A percentile compares a stretch with the other conserved stretches of the same genome.
These are phyloP conservation scores for Manihot esculenta DNA, from an alignment of 441 rosid genomes.

Conservation along the genomic window DNA sequence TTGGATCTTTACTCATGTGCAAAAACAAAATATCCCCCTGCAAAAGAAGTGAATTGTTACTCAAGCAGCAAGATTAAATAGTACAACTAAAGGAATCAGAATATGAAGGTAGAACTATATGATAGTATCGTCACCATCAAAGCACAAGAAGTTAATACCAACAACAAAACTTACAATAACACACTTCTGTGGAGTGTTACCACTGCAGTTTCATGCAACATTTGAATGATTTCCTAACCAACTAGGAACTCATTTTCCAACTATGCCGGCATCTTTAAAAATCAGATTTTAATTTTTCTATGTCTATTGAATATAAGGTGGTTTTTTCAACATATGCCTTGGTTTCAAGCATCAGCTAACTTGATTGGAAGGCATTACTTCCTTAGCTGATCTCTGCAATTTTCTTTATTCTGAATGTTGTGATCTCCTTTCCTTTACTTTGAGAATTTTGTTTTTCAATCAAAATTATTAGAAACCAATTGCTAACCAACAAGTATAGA, in stretches of 20 bases:
- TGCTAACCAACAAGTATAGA: not conserved
- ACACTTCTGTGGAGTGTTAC: not conserved
- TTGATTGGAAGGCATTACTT: too few species aligned
- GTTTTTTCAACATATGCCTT: too few species aligned
- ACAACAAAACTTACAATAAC: not conserved
- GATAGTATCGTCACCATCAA: conserved; percentile 1
- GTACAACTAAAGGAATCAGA: not conserved
- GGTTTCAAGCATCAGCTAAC: too few species aligned
- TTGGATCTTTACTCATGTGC: conserved; percentile 90
- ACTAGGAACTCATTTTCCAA: not conserved
- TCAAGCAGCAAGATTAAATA: conserved; percentile 12
- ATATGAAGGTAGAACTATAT: not conserved
- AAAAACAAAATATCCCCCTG: conserved; percentile 96
- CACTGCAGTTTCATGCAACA: not conserved
- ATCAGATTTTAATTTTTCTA: not conserved
- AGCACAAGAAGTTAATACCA: not conserved
- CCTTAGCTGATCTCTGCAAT: too few species aligned
- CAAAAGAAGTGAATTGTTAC: conserved; percentile 20
- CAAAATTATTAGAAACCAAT: not conserved
- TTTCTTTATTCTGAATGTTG: too few species aligned
- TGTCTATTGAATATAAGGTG: too few species aligned
- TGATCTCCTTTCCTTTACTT: too few species aligned
- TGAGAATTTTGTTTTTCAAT: not conserved
- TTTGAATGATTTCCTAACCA: not conserved
- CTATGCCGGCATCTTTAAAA: not conserved